Percentiles rank a stretch among this genome's conserved stretches.
These are phyloP conservation scores for Penicillium sp. DNA, from an alignment of 2,329 filamentous ascomycete species.

Conservation along the genomic window DNA sequence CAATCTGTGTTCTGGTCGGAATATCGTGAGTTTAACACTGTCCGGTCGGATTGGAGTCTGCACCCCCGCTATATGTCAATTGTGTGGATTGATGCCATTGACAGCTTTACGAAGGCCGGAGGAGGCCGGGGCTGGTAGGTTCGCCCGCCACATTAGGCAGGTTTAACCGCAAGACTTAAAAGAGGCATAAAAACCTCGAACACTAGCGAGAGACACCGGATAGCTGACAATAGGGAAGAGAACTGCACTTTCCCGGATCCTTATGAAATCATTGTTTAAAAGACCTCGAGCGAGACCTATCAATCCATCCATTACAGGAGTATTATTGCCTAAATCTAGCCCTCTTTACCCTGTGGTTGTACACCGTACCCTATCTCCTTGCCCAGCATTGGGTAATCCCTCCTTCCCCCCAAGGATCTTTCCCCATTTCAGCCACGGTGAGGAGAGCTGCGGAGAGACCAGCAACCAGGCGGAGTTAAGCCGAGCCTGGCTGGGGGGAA, in stretches of 20 bases:
- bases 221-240: too few relatives aligned
- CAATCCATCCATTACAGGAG: background rate
- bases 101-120: background rate
- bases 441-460: constrained; percentile 9
- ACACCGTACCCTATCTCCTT: background rate
- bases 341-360: too few relatives aligned
- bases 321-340: background rate
- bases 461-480: constrained; percentile 20
- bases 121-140: constrained; percentile 4
- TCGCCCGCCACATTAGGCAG: constrained; percentile 12
- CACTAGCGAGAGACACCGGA: background rate
- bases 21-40: background rate
- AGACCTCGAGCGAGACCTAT: background rate
- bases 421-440: constrained; percentile 6
- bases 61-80: background rate
- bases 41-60: background rate
- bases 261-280: background rate
- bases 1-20: background rate
- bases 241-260: too few relatives aligned
- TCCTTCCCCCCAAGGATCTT: constrained; percentile 2
- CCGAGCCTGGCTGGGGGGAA: constrained; percentile 12
- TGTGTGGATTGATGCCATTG: background rate
- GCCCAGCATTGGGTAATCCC: background rate
- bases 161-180: constrained; percentile 13
- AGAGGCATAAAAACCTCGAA: background rate